phyloP scores from a whole-genome alignment of 208 protist genomes.

The Jaenimonas drosophilae region DNA sequence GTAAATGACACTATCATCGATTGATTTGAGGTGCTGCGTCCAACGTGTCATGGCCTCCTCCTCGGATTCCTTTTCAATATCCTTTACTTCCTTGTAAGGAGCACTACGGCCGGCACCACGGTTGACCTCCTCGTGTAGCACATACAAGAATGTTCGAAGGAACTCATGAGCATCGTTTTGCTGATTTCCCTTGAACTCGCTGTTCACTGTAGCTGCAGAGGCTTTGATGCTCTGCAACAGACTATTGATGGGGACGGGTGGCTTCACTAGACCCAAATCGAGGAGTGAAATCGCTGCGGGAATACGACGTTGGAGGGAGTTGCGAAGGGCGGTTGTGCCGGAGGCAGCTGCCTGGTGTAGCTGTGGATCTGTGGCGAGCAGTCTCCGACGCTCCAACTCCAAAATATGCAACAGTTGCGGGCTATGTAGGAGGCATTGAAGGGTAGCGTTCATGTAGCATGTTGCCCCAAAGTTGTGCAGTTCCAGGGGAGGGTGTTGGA shows the following conservation, averaged over 20 bases:
- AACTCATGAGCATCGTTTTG: slow-evolving; percentile 91
- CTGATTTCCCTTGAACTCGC: slow-evolving; percentile 56
- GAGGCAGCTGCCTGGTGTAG: too few species aligned
- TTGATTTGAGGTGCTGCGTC: slow-evolving; percentile 24
- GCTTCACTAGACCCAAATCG: slow-evolving; percentile 13
- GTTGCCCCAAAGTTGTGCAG: slow-evolving; percentile 91
- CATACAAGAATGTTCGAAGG: slow-evolving; percentile 71
- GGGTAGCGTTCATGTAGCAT: slow-evolving; percentile 94
- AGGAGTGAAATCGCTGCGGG: slow-evolving; percentile 31
- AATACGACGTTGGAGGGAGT: slow-evolving; percentile 4
- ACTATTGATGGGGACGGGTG: slow-evolving; percentile 2
- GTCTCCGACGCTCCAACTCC: too few species aligned
- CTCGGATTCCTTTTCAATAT: slow-evolving; percentile 48
- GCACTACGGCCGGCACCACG: slow-evolving; percentile 13
- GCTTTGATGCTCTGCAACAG: slow-evolving; percentile 50
- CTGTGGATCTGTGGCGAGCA: too few species aligned
- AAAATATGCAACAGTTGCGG: slow-evolving; percentile 11
- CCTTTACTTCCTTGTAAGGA: slow-evolving; percentile 39
- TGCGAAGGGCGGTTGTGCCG: too few species aligned
- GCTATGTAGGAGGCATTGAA: slow-evolving; percentile 88
- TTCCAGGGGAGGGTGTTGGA: slow-evolving; percentile 16
- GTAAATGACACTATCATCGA: slow-evolving; percentile 70
- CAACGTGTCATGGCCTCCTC: slow-evolving; percentile 31
- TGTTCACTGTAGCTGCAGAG: slow-evolving; percentile 45
- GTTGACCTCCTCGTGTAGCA: slow-evolving; percentile 86